Evolutionary conservation across 495 filamentous ascomycete genomes (phyloP).

Genomic region (Articulospora tetracladia): DNA sequence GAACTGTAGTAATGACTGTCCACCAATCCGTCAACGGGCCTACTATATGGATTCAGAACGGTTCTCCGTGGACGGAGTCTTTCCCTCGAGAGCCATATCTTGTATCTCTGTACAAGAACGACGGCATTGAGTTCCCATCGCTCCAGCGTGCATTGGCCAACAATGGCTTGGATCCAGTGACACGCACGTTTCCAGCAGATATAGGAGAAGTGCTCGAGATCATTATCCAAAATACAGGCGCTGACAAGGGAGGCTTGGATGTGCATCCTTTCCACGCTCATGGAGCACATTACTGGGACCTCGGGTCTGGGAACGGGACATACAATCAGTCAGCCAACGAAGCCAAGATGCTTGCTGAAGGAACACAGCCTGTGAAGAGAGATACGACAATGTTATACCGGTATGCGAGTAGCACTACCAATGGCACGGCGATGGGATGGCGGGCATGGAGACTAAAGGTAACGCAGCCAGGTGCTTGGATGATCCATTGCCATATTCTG

Average conservation of each 20-base stretch:
- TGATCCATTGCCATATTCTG: slow-evolving; percentile 60
- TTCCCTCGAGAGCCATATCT: slow-evolving; percentile 45
- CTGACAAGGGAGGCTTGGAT: slow-evolving; percentile 42
- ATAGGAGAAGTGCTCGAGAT: slow-evolving; percentile 62
- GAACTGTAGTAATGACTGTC: slow-evolving; percentile 43
- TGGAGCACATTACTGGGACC: slow-evolving; percentile 54
- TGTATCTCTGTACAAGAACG: slow-evolving; percentile 49
- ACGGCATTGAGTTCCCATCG: slow-evolving; percentile 34
- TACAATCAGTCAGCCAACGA: slow-evolving; percentile 53
- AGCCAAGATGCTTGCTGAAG: slow-evolving; percentile 27
- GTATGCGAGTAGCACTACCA: slow-evolving; percentile 32
- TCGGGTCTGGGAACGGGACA: slow-evolving; percentile 52
- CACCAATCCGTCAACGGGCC: slow-evolving; percentile 39
- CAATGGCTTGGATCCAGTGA: slow-evolving; percentile 48
- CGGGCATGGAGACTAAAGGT: slow-evolving; percentile 53
- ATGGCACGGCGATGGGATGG: slow-evolving; percentile 48
- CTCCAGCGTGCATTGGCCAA: slow-evolving; percentile 40
- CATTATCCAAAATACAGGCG: slow-evolving; percentile 48
- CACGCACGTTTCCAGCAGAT: slow-evolving; percentile 46
- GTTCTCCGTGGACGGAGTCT: slow-evolving; percentile 45
- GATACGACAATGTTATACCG: slow-evolving; percentile 55
- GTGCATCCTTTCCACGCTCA: slow-evolving; percentile 60
- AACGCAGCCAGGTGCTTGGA: slow-evolving; percentile 53
- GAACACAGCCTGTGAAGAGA: slow-evolving; percentile 37
- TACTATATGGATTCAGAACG: slow-evolving; percentile 38